Evolutionary conservation across 805 yeast genomes (phyloP), one percentile per base, ranked within the genome.

Genomic region (Maudiozyma saulgeensis): DNA sequence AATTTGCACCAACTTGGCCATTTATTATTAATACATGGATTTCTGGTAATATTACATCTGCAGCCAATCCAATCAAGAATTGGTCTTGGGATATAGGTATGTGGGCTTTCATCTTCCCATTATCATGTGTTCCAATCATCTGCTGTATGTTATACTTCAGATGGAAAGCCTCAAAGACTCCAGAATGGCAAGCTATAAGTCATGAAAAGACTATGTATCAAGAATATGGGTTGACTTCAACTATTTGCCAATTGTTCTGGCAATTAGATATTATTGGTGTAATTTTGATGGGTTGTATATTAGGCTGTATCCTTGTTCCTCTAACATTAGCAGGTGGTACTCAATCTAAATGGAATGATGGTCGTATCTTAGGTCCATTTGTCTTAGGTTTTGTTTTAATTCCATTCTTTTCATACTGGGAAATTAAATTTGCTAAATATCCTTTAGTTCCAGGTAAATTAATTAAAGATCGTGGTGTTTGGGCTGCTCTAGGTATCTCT

Each of bases 61-160:
- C 67, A 34, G 67, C 67, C 12, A 65, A 64, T 26, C 68, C 68
- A 34, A 3, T 48, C 12, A 45, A 53, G 6, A 60, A 72, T 34
- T 82, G 87, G 82, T 72, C 80, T 12, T 84, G 90, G 90, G 83
- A 82, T 58, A 78, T 83, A 56, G 89, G 83, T 39, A 83, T 84
- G 77, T 84, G 85, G 85, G 88, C 89, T 1, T 80, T 82, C 56
- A 82, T 84, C 54, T 77, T 80, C 73, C 90, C 90, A 35, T 68
- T 82, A 38, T 61, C 80, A 5, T 70, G 82, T 55, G 47, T 84
- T n/a, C 91, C 90, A 19, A 64, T 84, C 46, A 55, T 82, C 7
- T 53, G 56, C 5, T 74, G 82, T 58, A 68, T 80, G 57, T 16
- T 72, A 3, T 82, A 81, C 63, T 80, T 82, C 84, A 63, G 74